Conservation (phyloP, 2,329 filamentous ascomycete genomes). For the Epichloe baconii region DNA sequence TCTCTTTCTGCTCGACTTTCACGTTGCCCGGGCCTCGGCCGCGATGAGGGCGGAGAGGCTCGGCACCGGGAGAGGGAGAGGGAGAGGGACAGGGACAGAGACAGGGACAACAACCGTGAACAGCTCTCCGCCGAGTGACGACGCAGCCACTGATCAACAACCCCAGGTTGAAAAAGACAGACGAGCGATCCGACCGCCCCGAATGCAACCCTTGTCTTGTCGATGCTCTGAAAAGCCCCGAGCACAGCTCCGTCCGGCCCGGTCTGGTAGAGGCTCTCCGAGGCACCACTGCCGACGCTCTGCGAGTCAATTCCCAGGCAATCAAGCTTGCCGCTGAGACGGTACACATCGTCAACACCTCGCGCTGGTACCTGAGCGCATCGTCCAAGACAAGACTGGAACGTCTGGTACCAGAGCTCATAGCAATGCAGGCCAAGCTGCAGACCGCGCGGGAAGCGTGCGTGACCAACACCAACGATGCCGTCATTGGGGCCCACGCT, state of each 20-base stretch:
- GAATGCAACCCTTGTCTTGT: slow-evolving; percentile 17
- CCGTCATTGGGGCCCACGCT: slow-evolving; percentile 24
- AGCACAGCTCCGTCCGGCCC: slow-evolving; percentile 17
- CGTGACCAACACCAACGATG: slow-evolving; percentile 23
- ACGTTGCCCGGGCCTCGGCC: slow-evolving; percentile 19
- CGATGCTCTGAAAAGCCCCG: slow-evolving; percentile 24
- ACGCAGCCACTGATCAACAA: not conserved
- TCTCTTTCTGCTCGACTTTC: slow-evolving; percentile 28
- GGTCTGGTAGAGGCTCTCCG: slow-evolving; percentile 21
- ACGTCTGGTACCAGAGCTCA: slow-evolving; percentile 9
- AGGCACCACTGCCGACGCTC: slow-evolving; percentile 15
- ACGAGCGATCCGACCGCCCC: slow-evolving; percentile 6
- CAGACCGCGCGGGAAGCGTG: slow-evolving; percentile 14
- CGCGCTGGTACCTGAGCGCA: slow-evolving; percentile 17
- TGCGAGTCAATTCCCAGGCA: slow-evolving; percentile 13
- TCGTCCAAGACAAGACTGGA: slow-evolving; percentile 11
- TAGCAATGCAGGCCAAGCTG: slow-evolving; percentile 14
- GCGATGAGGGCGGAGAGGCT: slow-evolving; percentile 10
- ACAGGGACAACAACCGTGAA: not conserved
- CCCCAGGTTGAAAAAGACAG: slow-evolving; percentile 2
- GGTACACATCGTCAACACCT: slow-evolving; percentile 16
- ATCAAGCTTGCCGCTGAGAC: slow-evolving; percentile 13
- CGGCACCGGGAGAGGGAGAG: not conserved
- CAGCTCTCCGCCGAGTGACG: not conserved
- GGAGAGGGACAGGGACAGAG: not conserved